Evolutionary conservation across 1,139 yeast genomes (phyloP), one percentile per base, ranked within the genome.

Genomic region (Pichiaceae sp.): DNA sequence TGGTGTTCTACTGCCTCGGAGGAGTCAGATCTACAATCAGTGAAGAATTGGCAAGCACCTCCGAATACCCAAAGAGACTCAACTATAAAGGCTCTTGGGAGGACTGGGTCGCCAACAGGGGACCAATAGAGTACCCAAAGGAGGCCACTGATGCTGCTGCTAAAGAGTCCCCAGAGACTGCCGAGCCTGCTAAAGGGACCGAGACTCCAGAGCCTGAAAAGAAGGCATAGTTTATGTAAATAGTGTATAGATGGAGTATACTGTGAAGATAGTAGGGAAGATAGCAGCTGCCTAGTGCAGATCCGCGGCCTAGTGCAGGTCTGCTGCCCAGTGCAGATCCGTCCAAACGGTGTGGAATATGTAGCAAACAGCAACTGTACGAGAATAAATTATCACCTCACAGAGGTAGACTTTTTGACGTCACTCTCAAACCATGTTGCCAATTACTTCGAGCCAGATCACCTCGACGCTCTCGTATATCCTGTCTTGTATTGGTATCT

Each of bases 11-110:
- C 63, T 91, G 98, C 63, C 75, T 83, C 40, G 95, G 85, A 4
- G 98, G 98, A 38, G 84, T 87, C 34, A 77, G 98, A 64, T 82
- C 95, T 31, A 71, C 87, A 33, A 86, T 87, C 41, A 93, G 96
- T 32, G 96, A 87, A 54, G 94, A 84, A 53, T 68, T 89, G 53
- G 98, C 97, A 19, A 75, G 77, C 45, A 82, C 95, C 24, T 84
- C 79, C 62, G 98, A 97, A 15, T 91, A 87, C 62, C 66, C 73
- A 42, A 72, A 82, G 46, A 68, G 89, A 50, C 83, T 85, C 38
- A 78, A 81, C 53, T 82, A 89, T 60, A 63, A 70, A 29, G 97
- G 97, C 6, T 83, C 95, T 8, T 84, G 77, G 60, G 78, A 74
- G 52, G 96, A 89, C 58, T 89, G 97, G 97, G 63, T 75, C 31